A percentile compares a stretch with the other conserved stretches of the same genome.
phyloP scores from a whole-genome alignment of 2,329 filamentous ascomycete species.

The Thelonectria rubi region DNA sequence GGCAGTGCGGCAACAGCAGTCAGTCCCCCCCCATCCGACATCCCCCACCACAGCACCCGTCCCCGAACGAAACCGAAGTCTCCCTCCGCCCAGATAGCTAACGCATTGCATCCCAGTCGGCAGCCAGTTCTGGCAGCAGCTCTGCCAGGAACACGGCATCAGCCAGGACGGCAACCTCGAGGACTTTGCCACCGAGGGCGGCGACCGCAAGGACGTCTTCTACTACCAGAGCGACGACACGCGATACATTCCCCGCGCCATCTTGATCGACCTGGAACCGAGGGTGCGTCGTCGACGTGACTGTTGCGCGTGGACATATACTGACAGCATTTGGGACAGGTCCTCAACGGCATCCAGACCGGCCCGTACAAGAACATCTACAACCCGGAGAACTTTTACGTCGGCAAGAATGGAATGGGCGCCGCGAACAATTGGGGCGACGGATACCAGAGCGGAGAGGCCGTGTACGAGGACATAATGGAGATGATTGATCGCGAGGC shows the following conservation, averaged over 20 bases:
- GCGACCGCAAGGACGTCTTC: conserved; percentile 98
- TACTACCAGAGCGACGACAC: conserved; percentile 99
- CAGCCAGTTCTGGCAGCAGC: conserved; percentile 98
- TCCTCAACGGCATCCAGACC: conserved; percentile 91
- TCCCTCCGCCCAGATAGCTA: conserved; percentile 5
- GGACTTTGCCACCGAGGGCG: conserved; percentile 96
- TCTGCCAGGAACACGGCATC: conserved; percentile 98
- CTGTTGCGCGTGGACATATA: background rate
- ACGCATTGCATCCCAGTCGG: conserved; percentile 71
- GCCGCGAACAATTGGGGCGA: conserved; percentile 99
- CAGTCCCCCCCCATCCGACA: conserved; percentile 58
- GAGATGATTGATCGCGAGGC: conserved; percentile 99
- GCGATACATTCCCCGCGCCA: conserved; percentile 95
- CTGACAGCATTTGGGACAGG: conserved; percentile 53
- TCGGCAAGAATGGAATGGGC: conserved; percentile 91
- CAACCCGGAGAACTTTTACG: conserved; percentile 99
- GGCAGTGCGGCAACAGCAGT: conserved; percentile 99
- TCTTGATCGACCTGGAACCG: conserved; percentile 93
- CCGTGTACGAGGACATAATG: conserved; percentile 94
- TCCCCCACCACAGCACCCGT: conserved; percentile 5
- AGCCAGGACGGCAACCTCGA: conserved; percentile 96
- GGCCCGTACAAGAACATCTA: conserved; percentile 98
- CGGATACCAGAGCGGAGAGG: conserved; percentile 91
- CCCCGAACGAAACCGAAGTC: conserved; percentile 12
- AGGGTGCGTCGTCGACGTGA: conserved; percentile 61